Percentiles rank a stretch among this genome's conserved stretches.
phyloP scores from a whole-genome alignment of 257 asterid species.

The Oldenlandia corymbosa region DNA sequence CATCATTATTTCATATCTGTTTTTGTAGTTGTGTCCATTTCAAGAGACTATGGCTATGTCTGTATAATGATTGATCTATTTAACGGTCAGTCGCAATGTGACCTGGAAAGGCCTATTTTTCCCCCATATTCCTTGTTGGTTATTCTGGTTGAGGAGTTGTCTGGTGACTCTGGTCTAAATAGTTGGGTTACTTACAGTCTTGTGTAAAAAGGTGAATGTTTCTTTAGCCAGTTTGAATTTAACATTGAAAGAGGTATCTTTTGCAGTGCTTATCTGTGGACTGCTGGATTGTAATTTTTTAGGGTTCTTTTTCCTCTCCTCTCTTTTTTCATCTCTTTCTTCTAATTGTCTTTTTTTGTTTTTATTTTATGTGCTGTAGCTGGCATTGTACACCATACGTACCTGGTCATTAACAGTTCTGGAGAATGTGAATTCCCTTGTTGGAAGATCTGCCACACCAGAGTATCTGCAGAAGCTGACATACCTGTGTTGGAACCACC shows the following conservation, averaged over 20 bases:
- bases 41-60: not conserved
- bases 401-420: conserved; percentile 51
- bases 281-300: too few species aligned
- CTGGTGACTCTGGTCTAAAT: too few species aligned
- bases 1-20: not conserved
- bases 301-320: not conserved
- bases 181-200: not conserved
- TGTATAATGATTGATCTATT: conserved; percentile 1
- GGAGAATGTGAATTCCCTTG: conserved; percentile 48
- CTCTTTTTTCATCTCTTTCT: not conserved
- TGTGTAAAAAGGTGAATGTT: not conserved
- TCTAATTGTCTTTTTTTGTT: not conserved
- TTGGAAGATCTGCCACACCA: conserved; percentile 49
- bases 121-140: too few species aligned
- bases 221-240: not conserved
- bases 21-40: not conserved
- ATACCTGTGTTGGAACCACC: conserved; percentile 56
- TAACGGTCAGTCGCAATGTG: not conserved
- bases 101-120: too few species aligned
- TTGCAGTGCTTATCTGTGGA: not conserved
- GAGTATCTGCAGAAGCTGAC: conserved; percentile 48
- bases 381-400: conserved; percentile 47
- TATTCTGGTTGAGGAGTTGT: not conserved
- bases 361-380: conserved; percentile 21
- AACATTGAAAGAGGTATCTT: not conserved